These are phyloP conservation scores for Nelumbo lutea DNA, from an alignment of 164 flowering plant genomes.

Conservation along the genomic window DNA sequence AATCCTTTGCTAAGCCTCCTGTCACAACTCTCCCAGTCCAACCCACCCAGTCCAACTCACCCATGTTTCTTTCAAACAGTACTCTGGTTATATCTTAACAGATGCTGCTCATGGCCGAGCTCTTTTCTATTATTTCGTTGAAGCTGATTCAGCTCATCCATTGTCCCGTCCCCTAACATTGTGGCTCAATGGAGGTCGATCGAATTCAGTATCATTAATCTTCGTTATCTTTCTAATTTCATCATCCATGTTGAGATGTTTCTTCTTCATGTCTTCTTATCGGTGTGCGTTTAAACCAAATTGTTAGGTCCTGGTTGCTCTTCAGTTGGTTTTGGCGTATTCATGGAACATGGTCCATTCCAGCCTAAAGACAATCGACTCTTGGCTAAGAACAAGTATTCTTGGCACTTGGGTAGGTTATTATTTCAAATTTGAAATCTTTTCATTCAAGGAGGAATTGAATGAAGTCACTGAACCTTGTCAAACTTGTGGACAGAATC, in stretches of 20 bases:
- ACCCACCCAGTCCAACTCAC: constrained; percentile 18
- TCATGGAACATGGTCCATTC: constrained; percentile 49
- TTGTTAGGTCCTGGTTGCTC: constrained; percentile 46
- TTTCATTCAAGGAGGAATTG: not conserved
- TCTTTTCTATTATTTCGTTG: constrained; percentile 42
- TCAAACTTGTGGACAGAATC: constrained; percentile 23
- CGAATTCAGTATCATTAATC: not conserved
- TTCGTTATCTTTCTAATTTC: too few species aligned
- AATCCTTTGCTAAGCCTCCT: constrained; percentile 14
- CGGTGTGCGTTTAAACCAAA: not conserved
- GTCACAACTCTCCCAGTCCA: constrained; percentile 35
- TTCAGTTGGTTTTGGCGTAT: constrained; percentile 45
- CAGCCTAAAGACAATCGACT: constrained; percentile 26
- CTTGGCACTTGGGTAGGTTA: constrained; percentile 38
- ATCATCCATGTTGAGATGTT: not conserved
- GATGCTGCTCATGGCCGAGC: constrained; percentile 33
- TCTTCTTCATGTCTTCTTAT: too few species aligned
- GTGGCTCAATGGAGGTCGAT: constrained; percentile 49
- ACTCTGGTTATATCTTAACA: constrained; percentile 37
- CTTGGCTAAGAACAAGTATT: constrained; percentile 28
- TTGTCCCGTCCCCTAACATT: constrained; percentile 36
- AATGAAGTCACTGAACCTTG: too few species aligned
- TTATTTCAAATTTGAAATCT: too few species aligned
- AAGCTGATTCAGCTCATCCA: constrained; percentile 28
- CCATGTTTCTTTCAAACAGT: constrained; percentile 30